These are phyloP conservation scores for Coriaria nepalensis DNA, from an alignment of 306 rosid species.

Conservation along the genomic window DNA sequence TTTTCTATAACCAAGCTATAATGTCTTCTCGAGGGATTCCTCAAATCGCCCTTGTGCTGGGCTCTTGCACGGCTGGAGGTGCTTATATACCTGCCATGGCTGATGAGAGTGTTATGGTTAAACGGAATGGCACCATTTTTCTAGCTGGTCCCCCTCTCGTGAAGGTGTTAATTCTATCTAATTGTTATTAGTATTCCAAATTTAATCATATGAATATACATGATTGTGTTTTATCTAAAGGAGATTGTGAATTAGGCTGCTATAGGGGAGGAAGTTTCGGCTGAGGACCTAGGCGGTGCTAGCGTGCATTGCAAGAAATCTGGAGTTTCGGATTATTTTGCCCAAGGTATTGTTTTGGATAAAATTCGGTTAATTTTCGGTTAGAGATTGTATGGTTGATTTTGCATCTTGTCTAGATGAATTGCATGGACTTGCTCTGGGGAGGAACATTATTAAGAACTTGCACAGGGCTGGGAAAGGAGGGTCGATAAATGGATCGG, in stretches of 20 bases:
- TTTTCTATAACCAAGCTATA: conserved; percentile 75
- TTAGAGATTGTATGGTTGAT: conserved; percentile 5
- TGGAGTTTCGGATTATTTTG: conserved; percentile 93
- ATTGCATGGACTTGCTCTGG: conserved; percentile 75
- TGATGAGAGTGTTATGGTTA: conserved; percentile 98
- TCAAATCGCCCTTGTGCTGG: conserved; percentile 83
- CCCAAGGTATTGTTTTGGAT: conserved; percentile 48
- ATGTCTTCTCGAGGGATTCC: conserved; percentile 90
- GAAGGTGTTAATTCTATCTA: conserved; percentile 41
- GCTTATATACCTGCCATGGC: conserved; percentile 99
- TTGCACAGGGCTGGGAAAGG: conserved; percentile 86
- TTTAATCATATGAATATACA: conserved; percentile 3
- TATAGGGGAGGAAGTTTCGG: conserved; percentile 91
- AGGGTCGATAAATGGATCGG: conserved; percentile 25
- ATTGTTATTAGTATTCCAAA: conserved; percentile 5
- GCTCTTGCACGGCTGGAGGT: conserved; percentile 96
- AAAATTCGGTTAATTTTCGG: not conserved
- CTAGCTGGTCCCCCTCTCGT: conserved; percentile 95
- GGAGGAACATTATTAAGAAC: conserved; percentile 79
- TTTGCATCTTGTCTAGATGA: conserved; percentile 47
- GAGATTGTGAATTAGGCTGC: conserved; percentile 61
- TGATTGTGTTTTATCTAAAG: conserved; percentile 13
- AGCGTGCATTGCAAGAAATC: conserved; percentile 85
- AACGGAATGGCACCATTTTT: conserved; percentile 90
- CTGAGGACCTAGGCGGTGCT: conserved; percentile 91